phyloP scores from a whole-genome alignment of 495 filamentous ascomycete species.

The Aspergillus indologenus region DNA sequence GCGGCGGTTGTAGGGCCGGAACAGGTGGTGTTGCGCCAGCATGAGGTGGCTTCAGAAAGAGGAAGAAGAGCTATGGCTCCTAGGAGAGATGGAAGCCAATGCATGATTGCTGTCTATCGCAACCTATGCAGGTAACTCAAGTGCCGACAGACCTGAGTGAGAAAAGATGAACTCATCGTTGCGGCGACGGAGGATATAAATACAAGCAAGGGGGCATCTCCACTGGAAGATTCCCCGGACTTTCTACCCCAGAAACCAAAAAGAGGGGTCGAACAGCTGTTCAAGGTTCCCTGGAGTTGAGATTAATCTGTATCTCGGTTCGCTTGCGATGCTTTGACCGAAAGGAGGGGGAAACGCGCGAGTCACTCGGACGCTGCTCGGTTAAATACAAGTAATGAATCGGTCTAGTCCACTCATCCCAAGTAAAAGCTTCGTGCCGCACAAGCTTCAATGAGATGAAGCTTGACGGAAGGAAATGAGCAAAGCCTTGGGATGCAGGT shows the following conservation, averaged over 20 bases:
- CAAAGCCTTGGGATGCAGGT: neutral
- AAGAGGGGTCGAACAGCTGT: conserved; percentile 4
- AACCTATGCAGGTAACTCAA: too few relatives aligned
- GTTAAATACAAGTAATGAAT: neutral
- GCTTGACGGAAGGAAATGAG: neutral
- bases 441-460: neutral
- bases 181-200: neutral
- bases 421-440: neutral
- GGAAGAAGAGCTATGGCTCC: conserved; percentile 18
- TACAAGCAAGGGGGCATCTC: neutral
- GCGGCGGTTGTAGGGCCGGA: conserved; percentile 47
- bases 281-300: conserved; percentile 1
- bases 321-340: conserved; percentile 10
- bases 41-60: conserved; percentile 32
- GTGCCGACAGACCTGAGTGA: neutral
- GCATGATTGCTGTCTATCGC: conserved; percentile 16
- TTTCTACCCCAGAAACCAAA: conserved; percentile 1
- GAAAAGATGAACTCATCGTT: neutral
- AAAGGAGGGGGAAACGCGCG: neutral
- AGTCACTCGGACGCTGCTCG: neutral
- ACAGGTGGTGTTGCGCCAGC: conserved; percentile 58
- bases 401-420: neutral
- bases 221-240: neutral
- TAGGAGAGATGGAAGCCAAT: conserved; percentile 18
- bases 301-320: conserved; percentile 1